These are phyloP conservation scores for Penicillium ucsense DNA, from an alignment of 495 filamentous ascomycete genomes.

Conservation along the genomic window DNA sequence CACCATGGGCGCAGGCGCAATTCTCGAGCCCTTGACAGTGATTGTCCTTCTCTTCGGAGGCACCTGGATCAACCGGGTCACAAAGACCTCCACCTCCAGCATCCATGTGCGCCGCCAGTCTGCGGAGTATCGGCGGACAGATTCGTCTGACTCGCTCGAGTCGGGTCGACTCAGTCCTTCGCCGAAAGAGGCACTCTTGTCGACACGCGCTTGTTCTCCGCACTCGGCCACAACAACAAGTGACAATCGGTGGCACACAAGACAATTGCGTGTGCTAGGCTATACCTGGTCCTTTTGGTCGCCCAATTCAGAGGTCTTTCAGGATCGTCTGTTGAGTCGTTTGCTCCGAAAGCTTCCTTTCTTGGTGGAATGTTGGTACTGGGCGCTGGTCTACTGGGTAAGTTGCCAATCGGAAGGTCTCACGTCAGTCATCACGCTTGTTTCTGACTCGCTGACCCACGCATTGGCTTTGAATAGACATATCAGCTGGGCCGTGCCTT, in stretches of 20 bases:
- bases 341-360: constrained; percentile 63
- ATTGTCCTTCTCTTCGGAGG: constrained; percentile 48
- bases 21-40: constrained; percentile 46
- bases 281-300: constrained; percentile 31
- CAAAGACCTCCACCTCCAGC: constrained; percentile 3
- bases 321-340: constrained; percentile 43
- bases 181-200: constrained; percentile 23
- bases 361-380: constrained; percentile 72
- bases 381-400: constrained; percentile 61
- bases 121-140: constrained; percentile 5
- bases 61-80: constrained; percentile 47
- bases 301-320: constrained; percentile 47
- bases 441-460: too few relatives aligned
- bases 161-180: constrained; percentile 20
- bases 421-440: too few relatives aligned
- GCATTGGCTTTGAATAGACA: constrained; percentile 24
- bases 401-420: not conserved
- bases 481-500: constrained; percentile 57
- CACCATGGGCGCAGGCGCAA: constrained; percentile 41
- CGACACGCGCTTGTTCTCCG: constrained; percentile 19
- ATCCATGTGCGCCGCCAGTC: constrained; percentile 13
- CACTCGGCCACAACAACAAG: constrained; percentile 6
- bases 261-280: constrained; percentile 29
- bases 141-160: constrained; percentile 23
- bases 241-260: constrained; percentile 32